Evolutionary conservation across 1,139 yeast species (phyloP).

Genomic region (Taphrina communis): DNA sequence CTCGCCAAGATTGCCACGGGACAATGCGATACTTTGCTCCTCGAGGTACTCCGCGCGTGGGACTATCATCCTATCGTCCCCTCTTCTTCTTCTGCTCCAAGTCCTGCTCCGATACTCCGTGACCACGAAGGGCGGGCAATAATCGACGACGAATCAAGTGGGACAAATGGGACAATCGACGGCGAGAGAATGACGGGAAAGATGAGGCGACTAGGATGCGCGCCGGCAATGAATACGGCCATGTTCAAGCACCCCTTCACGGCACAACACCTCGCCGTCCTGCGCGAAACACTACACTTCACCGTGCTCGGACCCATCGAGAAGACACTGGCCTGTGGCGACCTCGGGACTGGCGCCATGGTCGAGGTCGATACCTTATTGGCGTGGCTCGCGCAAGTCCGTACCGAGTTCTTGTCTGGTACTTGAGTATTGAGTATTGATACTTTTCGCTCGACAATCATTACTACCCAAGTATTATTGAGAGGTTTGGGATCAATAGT

Average conservation of each 20-base stretch:
- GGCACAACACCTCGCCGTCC: slow-evolving; percentile 71
- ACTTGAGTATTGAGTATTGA: neutral
- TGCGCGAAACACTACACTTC: slow-evolving; percentile 68
- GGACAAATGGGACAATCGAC: neutral
- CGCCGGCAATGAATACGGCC: slow-evolving; percentile 97
- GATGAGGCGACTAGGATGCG: slow-evolving; percentile 50
- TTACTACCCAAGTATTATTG: too few species aligned
- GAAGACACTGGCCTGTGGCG: slow-evolving; percentile 92
- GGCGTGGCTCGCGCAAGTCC: slow-evolving; percentile 7
- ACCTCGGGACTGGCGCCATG: slow-evolving; percentile 98
- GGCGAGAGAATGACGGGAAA: neutral
- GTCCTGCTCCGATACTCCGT: neutral
- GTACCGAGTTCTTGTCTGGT: neutral
- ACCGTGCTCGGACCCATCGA: slow-evolving; percentile 90
- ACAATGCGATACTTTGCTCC: slow-evolving; percentile 79
- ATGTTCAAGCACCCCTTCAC: slow-evolving; percentile 96
- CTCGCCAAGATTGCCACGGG: slow-evolving; percentile 91
- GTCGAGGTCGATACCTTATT: slow-evolving; percentile 59
- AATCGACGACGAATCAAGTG: neutral
- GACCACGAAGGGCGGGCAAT: too few species aligned
- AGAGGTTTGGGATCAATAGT: too few species aligned
- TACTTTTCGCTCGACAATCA: too few species aligned
- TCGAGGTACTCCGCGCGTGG: slow-evolving; percentile 90
- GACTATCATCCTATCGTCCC: slow-evolving; percentile 57
- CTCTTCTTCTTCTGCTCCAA: neutral